A percentile compares a stretch with the other conserved stretches of the same genome.
Evolutionary conservation across 1,139 yeast species (phyloP).

Genomic region (Candida glucosophila): DNA sequence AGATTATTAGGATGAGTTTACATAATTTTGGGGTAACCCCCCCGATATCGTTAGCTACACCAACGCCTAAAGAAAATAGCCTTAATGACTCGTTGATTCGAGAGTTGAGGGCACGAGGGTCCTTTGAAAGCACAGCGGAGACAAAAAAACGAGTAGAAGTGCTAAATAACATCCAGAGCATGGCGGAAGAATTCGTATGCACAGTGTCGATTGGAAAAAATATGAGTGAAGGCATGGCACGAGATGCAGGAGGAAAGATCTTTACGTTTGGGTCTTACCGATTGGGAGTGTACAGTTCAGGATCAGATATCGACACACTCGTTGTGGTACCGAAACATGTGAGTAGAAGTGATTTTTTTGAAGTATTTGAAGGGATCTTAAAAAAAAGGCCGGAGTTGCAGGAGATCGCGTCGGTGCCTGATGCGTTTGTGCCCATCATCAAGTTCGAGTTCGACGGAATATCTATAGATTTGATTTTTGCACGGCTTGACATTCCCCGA

Average conservation of each 20-base stretch:
- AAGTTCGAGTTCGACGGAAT: conserved; percentile 83
- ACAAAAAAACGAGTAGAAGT: conserved; percentile 75
- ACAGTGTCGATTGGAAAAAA: conserved; percentile 71
- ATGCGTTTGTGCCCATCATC: conserved; percentile 93
- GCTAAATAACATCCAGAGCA: conserved; percentile 56
- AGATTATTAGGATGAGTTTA: conserved; percentile 21
- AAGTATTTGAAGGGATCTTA: conserved; percentile 61
- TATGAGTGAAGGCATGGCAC: conserved; percentile 97
- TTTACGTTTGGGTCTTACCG: conserved; percentile 94
- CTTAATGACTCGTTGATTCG: conserved; percentile 69
- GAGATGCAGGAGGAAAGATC: conserved; percentile 93
- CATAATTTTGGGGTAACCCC: conserved; percentile 72
- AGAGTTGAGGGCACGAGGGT: conserved; percentile 76
- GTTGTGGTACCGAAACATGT: conserved; percentile 96
- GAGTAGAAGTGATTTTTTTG: conserved; percentile 81
- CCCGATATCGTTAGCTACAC: conserved; percentile 77
- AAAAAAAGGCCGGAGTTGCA: conserved; percentile 70
- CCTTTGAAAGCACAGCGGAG: conserved; percentile 81
- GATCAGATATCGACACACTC: conserved; percentile 93
- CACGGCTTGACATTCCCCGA: conserved; percentile 71
- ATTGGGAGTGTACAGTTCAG: conserved; percentile 95
- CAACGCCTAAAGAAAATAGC: conserved; percentile 70
- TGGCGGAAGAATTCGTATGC: conserved; percentile 76
- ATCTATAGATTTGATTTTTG: conserved; percentile 83
- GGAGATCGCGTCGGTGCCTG: conserved; percentile 89